These are phyloP conservation scores for Vitis hybrid DNA, from an alignment of 177 flowering plant species.

Conservation along the genomic window DNA sequence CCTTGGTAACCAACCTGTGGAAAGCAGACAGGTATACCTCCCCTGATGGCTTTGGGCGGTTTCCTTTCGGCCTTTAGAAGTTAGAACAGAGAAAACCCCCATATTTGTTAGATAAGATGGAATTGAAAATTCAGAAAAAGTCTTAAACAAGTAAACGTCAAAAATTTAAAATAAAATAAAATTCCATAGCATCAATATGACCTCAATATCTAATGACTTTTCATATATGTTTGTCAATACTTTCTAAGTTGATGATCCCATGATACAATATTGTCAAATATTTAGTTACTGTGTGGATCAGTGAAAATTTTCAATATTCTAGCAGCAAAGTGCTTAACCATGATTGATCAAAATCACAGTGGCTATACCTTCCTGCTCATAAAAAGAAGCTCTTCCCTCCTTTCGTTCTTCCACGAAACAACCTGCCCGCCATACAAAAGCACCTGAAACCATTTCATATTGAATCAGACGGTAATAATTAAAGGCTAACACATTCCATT, in stretches of 20 bases:
- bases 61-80: conserved; percentile 61
- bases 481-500: neutral
- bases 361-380: conserved; percentile 73
- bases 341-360: too few species aligned
- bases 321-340: too few species aligned
- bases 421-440: conserved; percentile 84
- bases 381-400: conserved; percentile 73
- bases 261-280: too few species aligned
- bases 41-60: conserved; percentile 68
- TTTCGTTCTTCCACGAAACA: conserved; percentile 83
- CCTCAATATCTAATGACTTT: too few species aligned
- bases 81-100: conserved; percentile 19
- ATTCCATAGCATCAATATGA: too few species aligned
- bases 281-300: too few species aligned
- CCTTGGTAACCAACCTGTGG: conserved; percentile 58
- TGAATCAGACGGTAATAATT: conserved; percentile 1
- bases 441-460: conserved; percentile 45
- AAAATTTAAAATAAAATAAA: neutral
- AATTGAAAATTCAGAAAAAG: neutral
- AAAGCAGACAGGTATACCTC: conserved; percentile 79
- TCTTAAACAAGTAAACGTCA: neutral
- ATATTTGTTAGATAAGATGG: neutral
- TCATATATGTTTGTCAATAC: too few species aligned
- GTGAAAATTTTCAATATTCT: too few species aligned
- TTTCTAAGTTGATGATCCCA: too few species aligned